Conservation (phyloP, 2,329 filamentous ascomycete genomes). For the Pseudohalonectria lignicola region DNA sequence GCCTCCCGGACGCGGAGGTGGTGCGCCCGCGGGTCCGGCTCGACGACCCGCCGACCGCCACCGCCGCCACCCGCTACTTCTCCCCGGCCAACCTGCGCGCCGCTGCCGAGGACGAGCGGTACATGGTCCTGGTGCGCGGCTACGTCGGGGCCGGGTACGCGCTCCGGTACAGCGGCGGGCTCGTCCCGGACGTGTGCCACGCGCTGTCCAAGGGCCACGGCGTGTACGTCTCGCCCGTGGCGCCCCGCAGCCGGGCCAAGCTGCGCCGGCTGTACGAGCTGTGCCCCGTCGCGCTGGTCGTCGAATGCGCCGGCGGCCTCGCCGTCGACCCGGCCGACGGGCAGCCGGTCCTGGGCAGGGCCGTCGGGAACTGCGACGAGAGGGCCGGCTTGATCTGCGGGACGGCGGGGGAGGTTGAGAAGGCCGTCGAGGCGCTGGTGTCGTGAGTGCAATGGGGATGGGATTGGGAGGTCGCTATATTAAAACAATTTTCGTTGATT, state of each 20-base stretch:
- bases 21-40: constrained; percentile 29
- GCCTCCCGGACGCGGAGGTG: constrained; percentile 20
- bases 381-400: constrained; percentile 39
- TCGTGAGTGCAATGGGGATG: no score
- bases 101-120: constrained; percentile 37
- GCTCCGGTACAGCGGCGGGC: constrained; percentile 46
- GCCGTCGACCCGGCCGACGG: constrained; percentile 39
- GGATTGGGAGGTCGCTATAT: no score
- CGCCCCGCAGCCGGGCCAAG: constrained; percentile 39
- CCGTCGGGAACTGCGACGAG: constrained; percentile 32
- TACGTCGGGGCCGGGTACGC: constrained; percentile 46
- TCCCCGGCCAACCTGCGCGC: constrained; percentile 51
- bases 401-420: constrained; percentile 35
- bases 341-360: constrained; percentile 24
- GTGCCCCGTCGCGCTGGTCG: constrained; percentile 44
- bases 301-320: constrained; percentile 48
- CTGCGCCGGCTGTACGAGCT: constrained; percentile 48
- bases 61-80: constrained; percentile 46
- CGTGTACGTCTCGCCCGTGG: constrained; percentile 48
- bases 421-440: no score
- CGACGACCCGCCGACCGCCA: constrained; percentile 17
- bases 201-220: constrained; percentile 50
- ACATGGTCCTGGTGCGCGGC: constrained; percentile 34
- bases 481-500: no score
- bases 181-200: constrained; percentile 52